A percentile compares a stretch with the other conserved stretches of the same genome.
Conservation (phyloP, 2,329 filamentous ascomycete species). For the Lecanicillium sp. region DNA sequence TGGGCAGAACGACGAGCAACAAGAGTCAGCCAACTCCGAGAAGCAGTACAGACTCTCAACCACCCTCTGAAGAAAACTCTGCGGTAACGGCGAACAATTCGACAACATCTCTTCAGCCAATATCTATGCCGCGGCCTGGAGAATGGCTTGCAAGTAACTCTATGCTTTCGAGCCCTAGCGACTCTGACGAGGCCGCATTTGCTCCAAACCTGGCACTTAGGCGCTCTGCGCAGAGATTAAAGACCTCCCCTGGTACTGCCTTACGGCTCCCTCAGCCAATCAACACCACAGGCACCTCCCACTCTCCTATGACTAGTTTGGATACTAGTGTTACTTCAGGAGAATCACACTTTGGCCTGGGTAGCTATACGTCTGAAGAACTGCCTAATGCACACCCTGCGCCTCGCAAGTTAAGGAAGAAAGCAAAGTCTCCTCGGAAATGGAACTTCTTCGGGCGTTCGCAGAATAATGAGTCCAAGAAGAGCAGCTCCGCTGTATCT, state of each 20-base stretch:
- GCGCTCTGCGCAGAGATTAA: constrained; percentile 45
- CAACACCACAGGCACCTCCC: constrained; percentile 32
- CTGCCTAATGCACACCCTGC: constrained; percentile 18
- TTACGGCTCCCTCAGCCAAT: constrained; percentile 47
- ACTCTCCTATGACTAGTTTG: constrained; percentile 47
- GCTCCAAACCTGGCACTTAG: constrained; percentile 47
- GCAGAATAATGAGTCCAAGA: constrained; percentile 34
- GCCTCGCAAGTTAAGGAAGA: constrained; percentile 50
- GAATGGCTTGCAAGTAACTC: constrained; percentile 16
- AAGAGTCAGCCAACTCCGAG: constrained; percentile 35
- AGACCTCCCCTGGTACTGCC: constrained; percentile 34
- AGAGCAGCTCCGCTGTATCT: constrained; percentile 29
- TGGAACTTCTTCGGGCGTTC: constrained; percentile 58
- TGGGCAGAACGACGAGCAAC: constrained; percentile 41
- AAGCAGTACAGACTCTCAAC: constrained; percentile 35
- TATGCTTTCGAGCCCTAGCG: constrained; percentile 48
- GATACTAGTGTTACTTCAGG: constrained; percentile 52
- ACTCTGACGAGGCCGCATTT: constrained; percentile 40
- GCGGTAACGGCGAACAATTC: constrained; percentile 15
- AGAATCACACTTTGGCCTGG: constrained; percentile 40
- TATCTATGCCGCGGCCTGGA: constrained; percentile 38
- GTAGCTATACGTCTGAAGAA: constrained; percentile 25
- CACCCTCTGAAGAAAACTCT: constrained; percentile 11
- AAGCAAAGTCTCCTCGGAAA: constrained; percentile 46
- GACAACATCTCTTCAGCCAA: constrained; percentile 37